Percentiles rank a stretch among this genome's conserved stretches.
These are phyloP conservation scores for Spergularia azorica DNA, from an alignment of 179 eudicot species.

Conservation along the genomic window DNA sequence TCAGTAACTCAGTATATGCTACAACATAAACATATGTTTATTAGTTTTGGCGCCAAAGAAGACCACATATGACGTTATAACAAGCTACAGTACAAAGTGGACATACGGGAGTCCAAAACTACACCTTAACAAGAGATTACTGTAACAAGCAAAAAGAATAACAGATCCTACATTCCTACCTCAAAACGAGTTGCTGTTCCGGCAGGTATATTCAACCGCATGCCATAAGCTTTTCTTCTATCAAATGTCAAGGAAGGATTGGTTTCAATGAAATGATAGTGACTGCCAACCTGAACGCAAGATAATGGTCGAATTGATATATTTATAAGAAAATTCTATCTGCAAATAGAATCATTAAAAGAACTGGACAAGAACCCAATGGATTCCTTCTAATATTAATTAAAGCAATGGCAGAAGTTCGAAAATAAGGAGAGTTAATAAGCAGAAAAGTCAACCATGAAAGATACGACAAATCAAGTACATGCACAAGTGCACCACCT, in stretches of 20 bases:
- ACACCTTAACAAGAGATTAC: slow-evolving; percentile 10
- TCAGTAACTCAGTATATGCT: not conserved
- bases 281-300: slow-evolving; percentile 85
- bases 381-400: too few relatives aligned
- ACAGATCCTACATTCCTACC: slow-evolving; percentile 39
- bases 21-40: not conserved
- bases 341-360: not conserved
- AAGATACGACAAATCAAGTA: not conserved
- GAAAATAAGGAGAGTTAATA: not conserved
- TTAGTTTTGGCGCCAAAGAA: not conserved
- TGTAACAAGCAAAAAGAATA: not conserved
- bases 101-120: not conserved
- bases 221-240: slow-evolving; percentile 79
- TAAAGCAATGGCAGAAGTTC: too few relatives aligned
- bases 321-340: not conserved
- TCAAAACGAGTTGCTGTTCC: slow-evolving; percentile 95
- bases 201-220: slow-evolving; percentile 92
- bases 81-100: not conserved
- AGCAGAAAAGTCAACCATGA: slow-evolving; percentile 12
- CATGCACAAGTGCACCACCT: not conserved
- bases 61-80: not conserved
- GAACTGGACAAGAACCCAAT: not conserved
- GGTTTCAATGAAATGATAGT: slow-evolving; percentile 93
- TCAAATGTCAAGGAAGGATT: slow-evolving; percentile 82
- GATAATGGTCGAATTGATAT: not conserved